These are phyloP conservation scores for Trichoderma orchidacearum DNA, from an alignment of 495 filamentous ascomycete genomes.

Conservation along the genomic window DNA sequence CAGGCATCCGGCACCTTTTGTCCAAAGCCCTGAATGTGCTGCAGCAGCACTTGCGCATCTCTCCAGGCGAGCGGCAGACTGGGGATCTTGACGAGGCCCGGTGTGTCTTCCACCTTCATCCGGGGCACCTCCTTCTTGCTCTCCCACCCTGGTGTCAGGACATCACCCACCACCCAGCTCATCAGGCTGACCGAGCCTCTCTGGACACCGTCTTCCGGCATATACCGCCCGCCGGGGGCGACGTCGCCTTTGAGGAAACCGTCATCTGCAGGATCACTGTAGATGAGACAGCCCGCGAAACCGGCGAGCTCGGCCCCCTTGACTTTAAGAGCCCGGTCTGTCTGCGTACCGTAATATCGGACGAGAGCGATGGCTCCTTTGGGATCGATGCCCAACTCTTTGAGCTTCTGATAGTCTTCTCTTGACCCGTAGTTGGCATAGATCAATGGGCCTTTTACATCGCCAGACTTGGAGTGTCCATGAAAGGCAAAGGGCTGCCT, in stretches of 20 bases:
- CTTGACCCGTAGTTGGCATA: constrained; percentile 87
- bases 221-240: constrained; percentile 61
- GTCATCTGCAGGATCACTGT: constrained; percentile 75
- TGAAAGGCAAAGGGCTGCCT: constrained; percentile 67
- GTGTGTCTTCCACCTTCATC: constrained; percentile 52
- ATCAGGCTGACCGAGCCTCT: constrained; percentile 71
- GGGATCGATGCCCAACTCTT: constrained; percentile 55
- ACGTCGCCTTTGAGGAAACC: constrained; percentile 54
- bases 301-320: constrained; percentile 80
- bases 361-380: constrained; percentile 76
- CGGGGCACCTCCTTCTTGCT: constrained; percentile 56
- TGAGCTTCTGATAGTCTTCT: constrained; percentile 64
- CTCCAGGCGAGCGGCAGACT: constrained; percentile 80
- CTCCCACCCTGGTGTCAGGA: constrained; percentile 75
- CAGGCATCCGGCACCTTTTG: constrained; percentile 56
- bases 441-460: constrained; percentile 81
- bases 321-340: constrained; percentile 64
- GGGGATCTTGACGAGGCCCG: constrained; percentile 68
- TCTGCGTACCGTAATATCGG: constrained; percentile 61
- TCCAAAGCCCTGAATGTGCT: constrained; percentile 65
- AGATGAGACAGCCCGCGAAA: constrained; percentile 78
- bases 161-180: constrained; percentile 76
- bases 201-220: constrained; percentile 71
- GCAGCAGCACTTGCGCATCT: constrained; percentile 69
- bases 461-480: constrained; percentile 75